These are phyloP conservation scores for Fragaria vesca DNA, from an alignment of 306 rosid species.

Conservation along the genomic window DNA sequence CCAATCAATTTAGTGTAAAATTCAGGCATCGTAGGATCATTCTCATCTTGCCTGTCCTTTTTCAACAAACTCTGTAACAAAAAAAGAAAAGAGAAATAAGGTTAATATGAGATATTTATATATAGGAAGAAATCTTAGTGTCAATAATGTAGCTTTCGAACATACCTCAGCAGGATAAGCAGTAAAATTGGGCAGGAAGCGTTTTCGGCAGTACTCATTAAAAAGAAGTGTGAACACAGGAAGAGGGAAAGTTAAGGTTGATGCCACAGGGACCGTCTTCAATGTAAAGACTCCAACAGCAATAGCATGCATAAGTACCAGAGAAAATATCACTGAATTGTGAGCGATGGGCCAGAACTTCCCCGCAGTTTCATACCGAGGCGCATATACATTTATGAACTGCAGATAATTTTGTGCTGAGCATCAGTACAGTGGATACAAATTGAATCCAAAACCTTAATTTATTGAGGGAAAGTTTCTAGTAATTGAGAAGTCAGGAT, in stretches of 20 bases:
- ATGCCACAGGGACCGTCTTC: constrained; percentile 51
- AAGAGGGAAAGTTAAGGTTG: constrained; percentile 61
- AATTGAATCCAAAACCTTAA: neutral
- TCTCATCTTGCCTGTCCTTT: constrained; percentile 73
- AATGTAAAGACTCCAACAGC: constrained; percentile 88
- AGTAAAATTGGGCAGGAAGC: constrained; percentile 75
- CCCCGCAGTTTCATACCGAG: constrained; percentile 83
- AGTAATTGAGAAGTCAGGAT: neutral
- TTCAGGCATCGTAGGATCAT: constrained; percentile 49
- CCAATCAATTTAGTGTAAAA: constrained; percentile 54
- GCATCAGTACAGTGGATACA: constrained; percentile 24
- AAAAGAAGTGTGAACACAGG: constrained; percentile 84
- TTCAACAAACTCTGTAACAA: constrained; percentile 68
- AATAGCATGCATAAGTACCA: constrained; percentile 87
- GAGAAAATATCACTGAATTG: constrained; percentile 76
- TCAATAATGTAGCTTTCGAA: constrained; percentile 18
- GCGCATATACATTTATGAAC: constrained; percentile 78
- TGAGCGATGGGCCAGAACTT: constrained; percentile 89
- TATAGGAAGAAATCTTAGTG: neutral
- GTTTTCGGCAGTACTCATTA: constrained; percentile 90
- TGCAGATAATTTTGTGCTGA: constrained; percentile 40
- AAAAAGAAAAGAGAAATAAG: constrained; percentile 18
- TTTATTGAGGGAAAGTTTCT: neutral
- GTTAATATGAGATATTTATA: constrained; percentile 18
- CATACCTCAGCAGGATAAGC: constrained; percentile 85